A percentile compares a stretch with the other conserved stretches of the same genome.
Conservation (phyloP, 345 rosid genomes). For the Durio zibethinus region DNA sequence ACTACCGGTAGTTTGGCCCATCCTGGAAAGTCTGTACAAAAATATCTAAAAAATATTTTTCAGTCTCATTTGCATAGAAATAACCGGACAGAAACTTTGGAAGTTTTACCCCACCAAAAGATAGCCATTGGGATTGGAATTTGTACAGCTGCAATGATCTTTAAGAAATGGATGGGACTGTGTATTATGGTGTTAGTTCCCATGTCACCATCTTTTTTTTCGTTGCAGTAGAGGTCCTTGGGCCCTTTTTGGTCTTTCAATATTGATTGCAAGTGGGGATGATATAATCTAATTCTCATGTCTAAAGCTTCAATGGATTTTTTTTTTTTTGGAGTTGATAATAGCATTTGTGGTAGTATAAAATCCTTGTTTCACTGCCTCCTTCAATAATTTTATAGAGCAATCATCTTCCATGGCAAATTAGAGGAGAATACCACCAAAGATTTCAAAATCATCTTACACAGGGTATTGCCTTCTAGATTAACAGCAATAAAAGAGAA, state of each 20-base stretch:
- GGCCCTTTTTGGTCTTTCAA: conserved; percentile 13
- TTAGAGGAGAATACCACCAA: background rate
- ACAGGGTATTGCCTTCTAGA: background rate
- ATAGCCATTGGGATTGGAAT: background rate
- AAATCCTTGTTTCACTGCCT: background rate
- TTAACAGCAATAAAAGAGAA: background rate
- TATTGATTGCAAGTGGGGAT: conserved; percentile 30
- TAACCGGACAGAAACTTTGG: conserved; percentile 12
- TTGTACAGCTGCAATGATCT: conserved; percentile 13
- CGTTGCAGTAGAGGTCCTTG: conserved; percentile 6
- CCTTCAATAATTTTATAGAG: background rate
- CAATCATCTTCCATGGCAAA: background rate
- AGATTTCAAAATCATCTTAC: background rate
- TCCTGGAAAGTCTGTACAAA: background rate
- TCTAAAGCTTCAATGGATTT: conserved; percentile 1
- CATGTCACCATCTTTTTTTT: conserved; percentile 31
- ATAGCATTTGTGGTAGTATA: conserved; percentile 16
- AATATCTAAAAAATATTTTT: background rate
- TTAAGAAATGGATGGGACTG: background rate
- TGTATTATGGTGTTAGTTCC: conserved; percentile 32
- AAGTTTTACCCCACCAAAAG: conserved; percentile 15
- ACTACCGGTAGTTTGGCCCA: conserved; percentile 15
- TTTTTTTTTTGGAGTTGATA: conserved; percentile 18
- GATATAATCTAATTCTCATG: conserved; percentile 3
- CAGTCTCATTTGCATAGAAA: conserved; percentile 1